phyloP scores from a whole-genome alignment of 768 basidiomycete species.

The Tulasnella sp. region DNA sequence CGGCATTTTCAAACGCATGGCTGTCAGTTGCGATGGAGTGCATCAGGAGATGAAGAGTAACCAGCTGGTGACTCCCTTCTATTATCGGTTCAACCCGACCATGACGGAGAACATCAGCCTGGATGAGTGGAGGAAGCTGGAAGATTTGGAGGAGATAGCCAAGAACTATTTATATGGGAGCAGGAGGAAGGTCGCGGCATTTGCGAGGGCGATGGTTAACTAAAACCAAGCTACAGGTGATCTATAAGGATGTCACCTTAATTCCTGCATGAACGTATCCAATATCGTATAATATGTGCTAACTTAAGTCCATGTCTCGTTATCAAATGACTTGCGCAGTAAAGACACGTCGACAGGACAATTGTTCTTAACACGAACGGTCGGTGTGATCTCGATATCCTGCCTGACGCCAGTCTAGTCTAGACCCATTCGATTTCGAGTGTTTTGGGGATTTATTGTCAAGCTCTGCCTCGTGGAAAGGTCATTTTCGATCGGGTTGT shows the following conservation, averaged over 20 bases:
- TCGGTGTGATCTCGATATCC: neutral
- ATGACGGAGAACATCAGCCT: neutral
- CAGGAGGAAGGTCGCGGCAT: neutral
- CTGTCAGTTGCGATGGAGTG: neutral
- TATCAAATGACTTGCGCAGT: too few species aligned
- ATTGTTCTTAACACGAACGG: neutral
- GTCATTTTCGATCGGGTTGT: neutral
- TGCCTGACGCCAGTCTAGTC: neutral
- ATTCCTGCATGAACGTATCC: too few species aligned
- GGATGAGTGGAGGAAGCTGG: slow-evolving; percentile 13
- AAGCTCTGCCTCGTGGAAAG: neutral
- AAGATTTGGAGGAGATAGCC: neutral
- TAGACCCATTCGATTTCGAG: neutral
- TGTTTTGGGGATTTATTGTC: neutral
- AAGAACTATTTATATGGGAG: neutral
- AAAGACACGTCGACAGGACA: neutral
- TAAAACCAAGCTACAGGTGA: neutral
- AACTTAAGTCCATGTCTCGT: too few species aligned
- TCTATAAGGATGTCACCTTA: too few species aligned
- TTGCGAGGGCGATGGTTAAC: neutral
- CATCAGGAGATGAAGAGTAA: neutral
- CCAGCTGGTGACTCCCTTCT: neutral
- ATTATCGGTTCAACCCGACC: slow-evolving; percentile 9
- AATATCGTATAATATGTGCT: too few species aligned
- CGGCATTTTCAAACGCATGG: neutral